Base-by-base conservation (phyloP, 345 rosid species). In the Diplotaxis tenuifolia region DNA sequence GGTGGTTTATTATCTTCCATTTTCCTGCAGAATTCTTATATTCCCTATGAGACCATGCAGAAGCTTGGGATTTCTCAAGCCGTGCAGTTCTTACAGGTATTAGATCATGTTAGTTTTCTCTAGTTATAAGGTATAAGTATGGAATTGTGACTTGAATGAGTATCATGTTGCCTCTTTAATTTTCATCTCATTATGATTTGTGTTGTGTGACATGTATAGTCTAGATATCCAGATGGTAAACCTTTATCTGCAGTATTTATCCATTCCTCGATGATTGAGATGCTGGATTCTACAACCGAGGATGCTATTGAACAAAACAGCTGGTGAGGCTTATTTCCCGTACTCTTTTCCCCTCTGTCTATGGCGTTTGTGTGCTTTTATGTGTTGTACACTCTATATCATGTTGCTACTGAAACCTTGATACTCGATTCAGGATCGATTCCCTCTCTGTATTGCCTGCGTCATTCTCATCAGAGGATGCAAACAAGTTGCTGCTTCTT, bases 31-130 rank as follows among this genome's bases (percentile, higher is more conserved):
- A 94, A 88, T 74, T 89, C 96, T 67, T 91, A 80, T 81, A 80
- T 94, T 72, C 77, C 80, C 63, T 91, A 91, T 65, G 96, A 91
- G 16, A 80, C 89, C 36, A 70, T 94, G 86, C 86, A 84, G 68
- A 94, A 92, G 65, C 97, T 94, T 75, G 97, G 99, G 25, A 91
- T 94, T 79, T 81, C 91, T 59, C 96, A 91, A 81, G 90, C 96
- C 65, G 81, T 87, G 57, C 97, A 87, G 83, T 91, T 83, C 83
- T 82, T 94, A 82, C 97, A 89, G 99, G 99, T 91, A 84, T 76
- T 74, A 42, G 75, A 40, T 74, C 65, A 69, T 16, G 19, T 69
- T 68, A 15, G 6, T 64, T 66, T 23, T 42, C 47, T 58, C 62
- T 74, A 69, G 56, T 71, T 42, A n/a, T 73, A 62, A 68, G 40